Conservation (phyloP, 2,329 filamentous ascomycete genomes). For the Pseudogymnoascus sp. region DNA sequence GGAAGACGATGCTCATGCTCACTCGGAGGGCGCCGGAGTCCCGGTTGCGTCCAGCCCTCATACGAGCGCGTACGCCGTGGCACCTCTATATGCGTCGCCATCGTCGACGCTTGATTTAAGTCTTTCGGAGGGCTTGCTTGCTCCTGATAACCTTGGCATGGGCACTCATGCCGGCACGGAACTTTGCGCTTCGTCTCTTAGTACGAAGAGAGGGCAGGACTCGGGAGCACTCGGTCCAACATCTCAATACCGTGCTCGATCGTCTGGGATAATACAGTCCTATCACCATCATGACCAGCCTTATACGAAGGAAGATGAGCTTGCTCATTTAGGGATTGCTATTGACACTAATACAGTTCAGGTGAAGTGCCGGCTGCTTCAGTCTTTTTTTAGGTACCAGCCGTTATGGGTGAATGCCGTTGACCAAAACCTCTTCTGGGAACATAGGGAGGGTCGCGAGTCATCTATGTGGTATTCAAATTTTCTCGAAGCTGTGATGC, state of each 20-base stretch:
- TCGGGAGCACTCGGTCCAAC: neutral
- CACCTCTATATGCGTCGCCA: neutral
- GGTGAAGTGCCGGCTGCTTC: neutral
- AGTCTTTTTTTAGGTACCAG: conserved; percentile 8
- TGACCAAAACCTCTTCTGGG: neutral
- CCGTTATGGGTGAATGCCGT: conserved; percentile 5
- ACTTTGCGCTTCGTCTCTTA: neutral
- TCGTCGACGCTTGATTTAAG: neutral
- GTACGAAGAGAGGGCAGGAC: neutral
- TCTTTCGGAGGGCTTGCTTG: neutral
- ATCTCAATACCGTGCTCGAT: neutral
- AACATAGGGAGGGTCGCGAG: neutral
- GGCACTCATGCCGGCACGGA: neutral
- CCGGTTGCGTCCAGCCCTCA: neutral
- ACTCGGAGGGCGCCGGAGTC: neutral
- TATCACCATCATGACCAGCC: neutral
- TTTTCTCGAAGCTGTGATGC: conserved; percentile 4
- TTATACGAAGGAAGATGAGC: neutral
- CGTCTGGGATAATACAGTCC: neutral
- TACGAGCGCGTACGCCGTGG: neutral
- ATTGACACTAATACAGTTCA: conserved; percentile 3
- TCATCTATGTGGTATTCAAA: neutral
- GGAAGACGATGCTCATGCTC: neutral
- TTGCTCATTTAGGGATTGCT: neutral
- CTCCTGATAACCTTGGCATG: neutral